Evolutionary conservation across 164 flowering plant genomes (phyloP).

Genomic region (Magnolia changhungtana): DNA sequence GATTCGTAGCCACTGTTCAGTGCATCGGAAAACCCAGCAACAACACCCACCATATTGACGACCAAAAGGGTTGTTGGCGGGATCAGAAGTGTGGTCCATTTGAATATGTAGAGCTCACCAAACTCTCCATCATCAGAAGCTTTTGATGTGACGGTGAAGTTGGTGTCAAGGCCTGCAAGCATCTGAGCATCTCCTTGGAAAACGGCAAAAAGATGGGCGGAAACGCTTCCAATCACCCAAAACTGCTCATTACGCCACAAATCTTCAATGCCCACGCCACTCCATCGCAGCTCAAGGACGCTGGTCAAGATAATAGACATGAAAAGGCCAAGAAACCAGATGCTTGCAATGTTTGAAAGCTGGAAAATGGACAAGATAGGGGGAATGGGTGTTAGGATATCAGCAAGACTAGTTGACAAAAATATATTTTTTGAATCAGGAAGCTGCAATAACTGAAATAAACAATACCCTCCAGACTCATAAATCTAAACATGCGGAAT

Average conservation of each 20-base stretch:
- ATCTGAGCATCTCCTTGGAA: conserved; percentile 93
- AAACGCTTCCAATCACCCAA: conserved; percentile 98
- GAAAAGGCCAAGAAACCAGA: conserved; percentile 84
- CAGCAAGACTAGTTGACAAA: not conserved
- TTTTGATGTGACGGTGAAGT: conserved; percentile 91
- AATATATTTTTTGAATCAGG: not conserved
- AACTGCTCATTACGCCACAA: conserved; percentile 96
- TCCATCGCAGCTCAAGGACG: conserved; percentile 92
- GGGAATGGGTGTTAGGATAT: not conserved
- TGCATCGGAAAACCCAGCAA: conserved; percentile 93
- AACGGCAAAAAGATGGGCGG: conserved; percentile 96
- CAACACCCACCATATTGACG: conserved; percentile 83
- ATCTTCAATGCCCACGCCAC: conserved; percentile 89
- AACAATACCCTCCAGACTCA: not conserved
- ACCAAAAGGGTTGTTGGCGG: conserved; percentile 92
- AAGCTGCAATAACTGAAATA: not conserved
- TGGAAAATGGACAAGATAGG: conserved; percentile 23
- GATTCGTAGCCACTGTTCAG: conserved; percentile 86
- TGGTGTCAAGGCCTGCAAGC: conserved; percentile 89
- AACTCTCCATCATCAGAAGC: conserved; percentile 81
- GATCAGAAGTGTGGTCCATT: conserved; percentile 91
- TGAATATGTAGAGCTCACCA: conserved; percentile 78
- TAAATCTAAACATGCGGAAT: not conserved
- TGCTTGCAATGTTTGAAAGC: conserved; percentile 87
- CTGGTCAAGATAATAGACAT: conserved; percentile 84